Evolutionary conservation across 1,139 yeast species (phyloP).

Genomic region (Blastobotrys apis): DNA sequence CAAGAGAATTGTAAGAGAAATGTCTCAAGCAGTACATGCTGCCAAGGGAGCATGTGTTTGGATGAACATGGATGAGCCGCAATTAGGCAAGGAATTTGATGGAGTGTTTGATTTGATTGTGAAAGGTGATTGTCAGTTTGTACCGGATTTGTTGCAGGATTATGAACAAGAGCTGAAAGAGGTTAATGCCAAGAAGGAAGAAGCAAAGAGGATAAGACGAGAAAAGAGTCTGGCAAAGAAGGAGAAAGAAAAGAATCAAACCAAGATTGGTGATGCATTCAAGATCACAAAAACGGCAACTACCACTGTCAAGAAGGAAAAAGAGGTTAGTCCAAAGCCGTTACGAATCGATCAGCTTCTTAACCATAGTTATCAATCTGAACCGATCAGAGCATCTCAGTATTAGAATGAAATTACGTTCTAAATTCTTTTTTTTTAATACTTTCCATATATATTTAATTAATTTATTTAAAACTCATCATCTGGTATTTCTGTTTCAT

Average conservation of each 20-base stretch:
- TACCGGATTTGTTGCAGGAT: slow-evolving; percentile 38
- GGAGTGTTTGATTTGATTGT: slow-evolving; percentile 52
- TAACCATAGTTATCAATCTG: background rate
- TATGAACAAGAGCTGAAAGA: slow-evolving; percentile 28
- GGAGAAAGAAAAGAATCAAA: slow-evolving; percentile 1
- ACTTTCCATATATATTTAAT: background rate
- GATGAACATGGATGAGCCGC: slow-evolving; percentile 52
- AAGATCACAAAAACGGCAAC: slow-evolving; percentile 15
- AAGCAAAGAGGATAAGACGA: slow-evolving; percentile 16
- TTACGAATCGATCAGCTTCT: slow-evolving; percentile 4
- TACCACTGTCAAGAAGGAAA: background rate
- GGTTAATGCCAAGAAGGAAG: slow-evolving; percentile 15
- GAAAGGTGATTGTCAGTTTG: slow-evolving; percentile 56
- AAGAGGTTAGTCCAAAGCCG: background rate
- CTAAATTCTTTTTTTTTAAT: background rate
- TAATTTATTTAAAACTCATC: slow-evolving; percentile 27
- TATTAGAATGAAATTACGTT: too few species aligned
- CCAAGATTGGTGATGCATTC: slow-evolving; percentile 14
- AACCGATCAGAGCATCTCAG: background rate
- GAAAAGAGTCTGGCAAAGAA: slow-evolving; percentile 12
- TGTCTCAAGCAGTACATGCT: slow-evolving; percentile 62
- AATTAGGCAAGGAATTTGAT: slow-evolving; percentile 46
- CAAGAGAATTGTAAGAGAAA: slow-evolving; percentile 62
- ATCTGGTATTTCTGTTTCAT: slow-evolving; percentile 60
- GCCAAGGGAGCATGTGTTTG: slow-evolving; percentile 54